Conservation (phyloP, 108 stramenopile species). For the Parietichytrium sp. region DNA sequence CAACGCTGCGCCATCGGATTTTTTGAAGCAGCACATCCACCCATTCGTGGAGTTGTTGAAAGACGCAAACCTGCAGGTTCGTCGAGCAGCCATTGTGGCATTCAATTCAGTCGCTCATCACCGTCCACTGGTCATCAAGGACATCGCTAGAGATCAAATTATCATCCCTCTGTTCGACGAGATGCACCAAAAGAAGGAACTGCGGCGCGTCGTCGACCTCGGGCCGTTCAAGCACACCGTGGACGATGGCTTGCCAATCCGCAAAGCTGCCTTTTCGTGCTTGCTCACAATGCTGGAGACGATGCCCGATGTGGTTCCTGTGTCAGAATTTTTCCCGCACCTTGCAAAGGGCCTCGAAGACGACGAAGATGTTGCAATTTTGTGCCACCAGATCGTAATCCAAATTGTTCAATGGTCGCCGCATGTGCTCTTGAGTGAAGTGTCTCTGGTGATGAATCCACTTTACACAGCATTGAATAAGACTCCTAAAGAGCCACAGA, state of each 20-base stretch:
- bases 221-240: conserved; percentile 97
- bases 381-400: conserved; percentile 55
- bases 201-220: conserved; percentile 86
- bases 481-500: conserved; percentile 50
- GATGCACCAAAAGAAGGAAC: neutral
- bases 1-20: conserved; percentile 57
- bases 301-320: conserved; percentile 51
- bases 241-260: conserved; percentile 90
- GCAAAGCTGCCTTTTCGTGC: conserved; percentile 85
- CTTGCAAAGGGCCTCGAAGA: conserved; percentile 54
- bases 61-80: conserved; percentile 79
- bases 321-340: conserved; percentile 50
- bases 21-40: conserved; percentile 71
- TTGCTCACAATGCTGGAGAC: conserved; percentile 84
- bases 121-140: conserved; percentile 73
- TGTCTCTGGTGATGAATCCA: conserved; percentile 46
- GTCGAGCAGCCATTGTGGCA: conserved; percentile 81
- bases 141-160: conserved; percentile 30
- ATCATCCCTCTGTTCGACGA: neutral
- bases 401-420: conserved; percentile 46
- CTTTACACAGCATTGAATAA: conserved; percentile 53
- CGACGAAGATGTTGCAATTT: conserved; percentile 52
- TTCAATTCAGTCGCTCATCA: conserved; percentile 88
- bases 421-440: conserved; percentile 45
- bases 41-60: conserved; percentile 71